Percentiles rank a stretch among this genome's conserved stretches.
These are phyloP conservation scores for Backusella tuberculispora DNA, from an alignment of 192 early-diverging fungal genomes.

Conservation along the genomic window DNA sequence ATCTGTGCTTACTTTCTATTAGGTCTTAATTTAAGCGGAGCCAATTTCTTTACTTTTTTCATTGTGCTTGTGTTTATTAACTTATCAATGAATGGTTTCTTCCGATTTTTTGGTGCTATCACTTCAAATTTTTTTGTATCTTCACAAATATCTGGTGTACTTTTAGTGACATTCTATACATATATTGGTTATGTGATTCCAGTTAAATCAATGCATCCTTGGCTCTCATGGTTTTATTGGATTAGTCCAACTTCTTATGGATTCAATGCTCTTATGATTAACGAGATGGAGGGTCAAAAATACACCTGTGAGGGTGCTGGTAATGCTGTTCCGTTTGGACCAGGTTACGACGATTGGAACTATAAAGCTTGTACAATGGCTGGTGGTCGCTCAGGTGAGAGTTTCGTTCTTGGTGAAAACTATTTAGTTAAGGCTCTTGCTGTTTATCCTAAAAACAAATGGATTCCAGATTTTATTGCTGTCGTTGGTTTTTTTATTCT, in stretches of 20 bases:
- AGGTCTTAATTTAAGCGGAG: conserved; percentile 6
- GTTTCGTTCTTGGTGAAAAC: conserved; percentile 52
- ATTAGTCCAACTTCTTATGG: conserved; percentile 75
- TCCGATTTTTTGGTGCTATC: conserved; percentile 56
- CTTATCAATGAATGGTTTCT: conserved; percentile 52
- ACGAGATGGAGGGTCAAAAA: conserved; percentile 58
- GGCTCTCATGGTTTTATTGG: conserved; percentile 64
- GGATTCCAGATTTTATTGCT: conserved; percentile 55
- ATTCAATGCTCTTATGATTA: conserved; percentile 67
- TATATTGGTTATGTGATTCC: conserved; percentile 71
- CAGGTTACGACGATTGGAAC: conserved; percentile 44
- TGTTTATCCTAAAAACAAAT: conserved; percentile 50
- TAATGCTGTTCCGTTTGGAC: conserved; percentile 49
- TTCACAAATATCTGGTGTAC: conserved; percentile 53
- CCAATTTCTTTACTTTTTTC: conserved; percentile 60
- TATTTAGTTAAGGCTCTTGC: conserved; percentile 53
- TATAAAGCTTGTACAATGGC: conserved; percentile 62
- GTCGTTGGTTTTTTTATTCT: conserved; percentile 43
- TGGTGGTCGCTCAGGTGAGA: conserved; percentile 50
- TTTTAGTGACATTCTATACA: conserved; percentile 57
- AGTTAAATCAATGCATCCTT: conserved; percentile 59
- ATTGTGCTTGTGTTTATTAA: conserved; percentile 54
- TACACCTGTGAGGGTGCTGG: conserved; percentile 28
- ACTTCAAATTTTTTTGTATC: conserved; percentile 58
- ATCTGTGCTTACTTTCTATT: conserved; percentile 63